Conservation (phyloP, 2,329 filamentous ascomycete species). For the Neoarthrinium moseri region DNA sequence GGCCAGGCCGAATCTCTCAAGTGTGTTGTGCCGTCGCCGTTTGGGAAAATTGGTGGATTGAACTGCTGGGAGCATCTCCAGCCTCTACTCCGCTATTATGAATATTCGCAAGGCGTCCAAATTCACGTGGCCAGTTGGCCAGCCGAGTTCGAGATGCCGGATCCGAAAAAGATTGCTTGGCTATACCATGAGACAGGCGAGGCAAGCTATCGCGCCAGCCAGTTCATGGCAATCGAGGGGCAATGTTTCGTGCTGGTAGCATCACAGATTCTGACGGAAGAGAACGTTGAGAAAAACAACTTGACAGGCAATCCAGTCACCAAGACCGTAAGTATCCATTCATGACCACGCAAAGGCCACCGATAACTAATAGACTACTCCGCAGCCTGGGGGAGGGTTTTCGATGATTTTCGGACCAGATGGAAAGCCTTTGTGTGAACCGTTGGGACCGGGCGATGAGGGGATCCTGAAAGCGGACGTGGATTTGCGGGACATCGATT, state of each 20-base stretch:
- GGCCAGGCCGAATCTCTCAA: constrained; percentile 55
- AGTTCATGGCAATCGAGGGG: constrained; percentile 42
- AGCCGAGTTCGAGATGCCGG: constrained; percentile 32
- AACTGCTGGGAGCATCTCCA: constrained; percentile 43
- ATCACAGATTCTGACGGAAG: constrained; percentile 37
- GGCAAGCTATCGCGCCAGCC: constrained; percentile 32
- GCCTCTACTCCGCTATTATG: constrained; percentile 41
- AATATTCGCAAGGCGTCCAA: constrained; percentile 32
- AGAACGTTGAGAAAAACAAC: constrained; percentile 37
- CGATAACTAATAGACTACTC: constrained; percentile 15
- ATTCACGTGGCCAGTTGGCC: constrained; percentile 34
- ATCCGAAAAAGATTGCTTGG: constrained; percentile 32
- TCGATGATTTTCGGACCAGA: constrained; percentile 52
- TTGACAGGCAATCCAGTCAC: constrained; percentile 35
- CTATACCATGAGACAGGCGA: constrained; percentile 33
- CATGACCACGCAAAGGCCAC: not conserved
- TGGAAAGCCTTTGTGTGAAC: constrained; percentile 42
- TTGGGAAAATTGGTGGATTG: constrained; percentile 51
- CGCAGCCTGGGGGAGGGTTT: constrained; percentile 40
- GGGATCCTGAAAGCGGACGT: constrained; percentile 50
- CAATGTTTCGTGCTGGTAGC: constrained; percentile 39
- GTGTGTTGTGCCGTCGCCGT: constrained; percentile 47
- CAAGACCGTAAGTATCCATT: constrained; percentile 24
- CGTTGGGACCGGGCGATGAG: constrained; percentile 38
- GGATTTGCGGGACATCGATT: constrained; percentile 41